Base-by-base conservation (phyloP, 2,329 filamentous ascomycete species). In the Pseudogymnoascus sp. region DNA sequence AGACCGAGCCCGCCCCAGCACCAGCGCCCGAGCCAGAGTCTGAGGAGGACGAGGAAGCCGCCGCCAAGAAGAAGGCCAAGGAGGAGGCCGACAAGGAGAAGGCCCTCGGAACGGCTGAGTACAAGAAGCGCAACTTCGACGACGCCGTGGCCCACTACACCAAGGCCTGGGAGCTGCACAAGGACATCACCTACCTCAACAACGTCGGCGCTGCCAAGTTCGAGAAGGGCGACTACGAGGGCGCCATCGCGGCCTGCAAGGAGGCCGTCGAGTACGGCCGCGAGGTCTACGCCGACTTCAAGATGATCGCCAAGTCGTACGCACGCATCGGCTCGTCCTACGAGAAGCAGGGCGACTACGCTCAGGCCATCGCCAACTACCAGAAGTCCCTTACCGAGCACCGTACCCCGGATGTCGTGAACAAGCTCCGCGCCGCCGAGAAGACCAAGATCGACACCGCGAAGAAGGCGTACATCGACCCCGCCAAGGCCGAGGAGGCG, bases 71-170 rank as follows among this genome's bases (percentile, higher is more conserved):
- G 78, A 90, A 95, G 81, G 91, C 91, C 42, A 96, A 97, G 81
- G 90, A 88, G 72, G 91, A 89, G 67, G 95, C 93, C 50, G 95
- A 99, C 71, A 90, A 92, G 75, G 90, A 97, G 78, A 99, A 99
- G 85, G 90, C 88, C 31, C 81, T 96, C 64, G 95, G 95, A 64
- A 99, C 93, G 13, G 91, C 95, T 70, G 88, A 88, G 76, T 99
- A 99, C 83, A 99, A 99, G 87, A 97, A 97, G 85, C 88, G 91
- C 70, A 87, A 97, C 74, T 97, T 99, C 69, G 95, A 97, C 71
- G 87, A 89, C 73, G 95, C 95, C 61, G 97, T 99, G 71, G 86
- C 87, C 74, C 91, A 99, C 80, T 99, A 99, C 82, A 84, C 77
- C 75, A 96, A 96, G 76, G 95, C 95, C 0, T 99, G 95, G 95